Conservation (phyloP, 2,329 filamentous ascomycete species). For the Emericellopsis atlantica region DNA sequence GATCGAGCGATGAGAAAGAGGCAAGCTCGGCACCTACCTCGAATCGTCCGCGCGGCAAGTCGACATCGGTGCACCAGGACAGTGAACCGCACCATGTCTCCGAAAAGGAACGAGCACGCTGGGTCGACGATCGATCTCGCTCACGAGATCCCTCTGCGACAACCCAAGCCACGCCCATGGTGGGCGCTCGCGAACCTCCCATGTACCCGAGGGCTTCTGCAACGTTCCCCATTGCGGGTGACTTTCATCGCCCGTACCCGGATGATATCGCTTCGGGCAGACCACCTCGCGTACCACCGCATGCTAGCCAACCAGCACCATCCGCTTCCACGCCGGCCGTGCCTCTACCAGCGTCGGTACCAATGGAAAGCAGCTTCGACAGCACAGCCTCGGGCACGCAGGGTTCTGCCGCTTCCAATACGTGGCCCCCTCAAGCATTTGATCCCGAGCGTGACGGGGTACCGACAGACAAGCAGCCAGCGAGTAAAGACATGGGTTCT, state of each 20-base stretch:
- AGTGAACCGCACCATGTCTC: conserved; percentile 5
- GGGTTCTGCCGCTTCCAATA: background rate
- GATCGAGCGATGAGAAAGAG: conserved; percentile 25
- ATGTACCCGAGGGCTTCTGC: conserved; percentile 11
- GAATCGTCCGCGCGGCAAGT: conserved; percentile 17
- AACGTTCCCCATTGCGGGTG: conserved; percentile 15
- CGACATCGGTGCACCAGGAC: conserved; percentile 21
- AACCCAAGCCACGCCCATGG: background rate
- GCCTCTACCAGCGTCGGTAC: background rate
- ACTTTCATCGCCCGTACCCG: conserved; percentile 12
- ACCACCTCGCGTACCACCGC: conserved; percentile 4
- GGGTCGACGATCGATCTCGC: conserved; percentile 12
- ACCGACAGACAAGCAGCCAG: conserved; percentile 16
- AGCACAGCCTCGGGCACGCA: background rate
- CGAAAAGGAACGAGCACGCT: conserved; percentile 11
- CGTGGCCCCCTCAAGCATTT: conserved; percentile 34
- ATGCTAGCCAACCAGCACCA: conserved; percentile 1
- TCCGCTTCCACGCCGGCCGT: conserved; percentile 12
- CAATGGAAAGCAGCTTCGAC: background rate
- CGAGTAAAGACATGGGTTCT: conserved; percentile 21
- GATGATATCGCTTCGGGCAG: conserved; percentile 27
- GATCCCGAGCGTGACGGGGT: conserved; percentile 23
- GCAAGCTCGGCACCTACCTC: conserved; percentile 13
- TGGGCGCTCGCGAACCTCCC: background rate
- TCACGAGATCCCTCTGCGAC: conserved; percentile 20